Evolutionary conservation across 148 eudicot species (phyloP), one percentile per base, ranked within the genome.

Genomic region (Rhododendron mucronatum): DNA sequence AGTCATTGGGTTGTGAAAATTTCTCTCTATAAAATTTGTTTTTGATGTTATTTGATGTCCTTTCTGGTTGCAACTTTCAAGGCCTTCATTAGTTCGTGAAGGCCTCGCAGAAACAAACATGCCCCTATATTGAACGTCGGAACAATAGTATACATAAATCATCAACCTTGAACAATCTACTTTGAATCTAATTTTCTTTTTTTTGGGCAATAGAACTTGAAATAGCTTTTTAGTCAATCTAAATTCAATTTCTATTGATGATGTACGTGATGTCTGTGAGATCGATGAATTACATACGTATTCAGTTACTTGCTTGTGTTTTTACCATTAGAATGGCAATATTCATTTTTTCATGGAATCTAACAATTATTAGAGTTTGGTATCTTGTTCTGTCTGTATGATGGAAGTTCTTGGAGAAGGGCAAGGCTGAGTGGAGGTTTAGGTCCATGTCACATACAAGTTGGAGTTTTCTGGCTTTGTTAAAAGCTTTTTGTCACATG

Each of bases 361-460:
- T 35, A 1, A 21, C 44, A 84, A 87, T 82, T 23, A 85, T 50
- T 82, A 53, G 39, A 88, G 35, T 79, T 84, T 59, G 81, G 86
- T 61, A 82, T 79, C 23, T 81, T 85, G 84, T 87, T 65, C 45
- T 45, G 76, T 69, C 47, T 83, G n/a, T 83, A 75, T 88, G 84
- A 84, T 86, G 87, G 82, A 80, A 86, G 47, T 57, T 78, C 80
- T 84, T 41, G 28, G 37, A 84, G 45, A 69, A 83, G 74, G 83
- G 84, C 45, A 67, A 65, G 83, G 78, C 48, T 8, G 16, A 79
- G 82, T 67, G 80, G 59, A 55, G 59, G 39, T 81, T 88, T 48
- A 55, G 85, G 89, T 87, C 82, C 75, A 47, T 83, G 76, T 88
- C 89, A 71, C 89, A 84, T 86, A 59, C 91, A 77, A 86, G 87